Evolutionary conservation across 1,139 yeast species (phyloP).

Genomic region (Magnusiomyces starmeri): DNA sequence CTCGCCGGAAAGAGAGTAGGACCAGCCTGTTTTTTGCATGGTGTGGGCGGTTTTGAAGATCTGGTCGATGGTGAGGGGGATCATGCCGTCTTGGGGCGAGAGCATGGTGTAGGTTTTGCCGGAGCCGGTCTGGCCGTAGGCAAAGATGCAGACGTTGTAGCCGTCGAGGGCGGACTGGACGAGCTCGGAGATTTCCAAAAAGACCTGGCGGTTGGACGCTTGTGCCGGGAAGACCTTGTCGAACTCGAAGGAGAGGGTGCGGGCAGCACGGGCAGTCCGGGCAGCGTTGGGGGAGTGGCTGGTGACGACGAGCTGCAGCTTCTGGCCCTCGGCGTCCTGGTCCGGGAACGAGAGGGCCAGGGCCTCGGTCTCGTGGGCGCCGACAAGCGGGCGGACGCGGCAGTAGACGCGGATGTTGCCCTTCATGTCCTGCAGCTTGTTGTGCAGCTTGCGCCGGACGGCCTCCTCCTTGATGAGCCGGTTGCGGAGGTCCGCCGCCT

Average conservation of each 20-base stretch:
- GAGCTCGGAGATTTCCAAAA: constrained; percentile 78
- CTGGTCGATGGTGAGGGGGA: constrained; percentile 67
- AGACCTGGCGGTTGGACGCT: constrained; percentile 54
- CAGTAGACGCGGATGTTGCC: constrained; percentile 93
- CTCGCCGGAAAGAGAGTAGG: constrained; percentile 59
- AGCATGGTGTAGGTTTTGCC: constrained; percentile 33
- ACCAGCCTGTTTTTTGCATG: constrained; percentile 56
- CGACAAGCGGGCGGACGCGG: constrained; percentile 59
- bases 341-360: constrained; percentile 43
- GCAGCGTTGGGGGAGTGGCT: constrained; percentile 22
- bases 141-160: constrained; percentile 30
- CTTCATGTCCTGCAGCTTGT: constrained; percentile 72
- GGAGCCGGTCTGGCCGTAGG: constrained; percentile 33
- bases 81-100: constrained; percentile 67
- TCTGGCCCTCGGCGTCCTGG: constrained; percentile 49
- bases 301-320: constrained; percentile 20
- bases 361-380: constrained; percentile 20
- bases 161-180: constrained; percentile 91
- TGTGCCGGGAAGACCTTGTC: constrained; percentile 66
- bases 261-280: constrained; percentile 21
- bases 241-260: constrained; percentile 50
- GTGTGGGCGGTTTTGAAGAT: constrained; percentile 56
- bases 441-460: constrained; percentile 60
- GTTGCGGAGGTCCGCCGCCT: constrained; percentile 25
- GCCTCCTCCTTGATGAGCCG: constrained; percentile 43